Evolutionary conservation across 116 monocot species (phyloP).

Genomic region (Iris pallida): DNA sequence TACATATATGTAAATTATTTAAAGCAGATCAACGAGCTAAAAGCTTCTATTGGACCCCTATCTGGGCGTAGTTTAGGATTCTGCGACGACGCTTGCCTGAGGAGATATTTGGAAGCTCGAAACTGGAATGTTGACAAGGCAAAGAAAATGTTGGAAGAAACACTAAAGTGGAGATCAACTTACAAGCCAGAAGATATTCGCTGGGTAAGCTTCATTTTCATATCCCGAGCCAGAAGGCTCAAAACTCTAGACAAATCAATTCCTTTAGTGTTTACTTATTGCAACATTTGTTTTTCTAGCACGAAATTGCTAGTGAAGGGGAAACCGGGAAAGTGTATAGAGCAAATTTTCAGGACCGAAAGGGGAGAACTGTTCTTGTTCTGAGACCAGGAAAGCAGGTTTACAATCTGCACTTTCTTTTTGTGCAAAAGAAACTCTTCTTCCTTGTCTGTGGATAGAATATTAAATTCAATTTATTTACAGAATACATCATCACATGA

Average conservation of each 20-base stretch:
- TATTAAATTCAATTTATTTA: background rate
- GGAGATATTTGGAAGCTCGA: slow-evolving; percentile 49
- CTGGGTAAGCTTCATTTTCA: slow-evolving; percentile 31
- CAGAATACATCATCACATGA: slow-evolving; percentile 75
- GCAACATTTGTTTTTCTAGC: slow-evolving; percentile 15
- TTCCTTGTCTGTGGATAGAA: no score
- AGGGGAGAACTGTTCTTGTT: slow-evolving; percentile 69
- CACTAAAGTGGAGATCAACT: slow-evolving; percentile 48
- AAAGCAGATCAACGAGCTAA: slow-evolving; percentile 42
- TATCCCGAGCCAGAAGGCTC: background rate
- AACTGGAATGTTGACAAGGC: slow-evolving; percentile 56
- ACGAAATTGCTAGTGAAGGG: slow-evolving; percentile 46
- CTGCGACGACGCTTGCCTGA: slow-evolving; percentile 43
- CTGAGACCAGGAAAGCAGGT: slow-evolving; percentile 63
- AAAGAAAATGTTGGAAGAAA: slow-evolving; percentile 64
- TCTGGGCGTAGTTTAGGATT: slow-evolving; percentile 28
- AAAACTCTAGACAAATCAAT: background rate
- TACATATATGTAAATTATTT: no score
- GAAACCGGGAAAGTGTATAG: slow-evolving; percentile 62
- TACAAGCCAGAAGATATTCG: slow-evolving; percentile 56
- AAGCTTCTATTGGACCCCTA: slow-evolving; percentile 29
- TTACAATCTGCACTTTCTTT: background rate
- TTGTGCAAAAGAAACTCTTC: background rate
- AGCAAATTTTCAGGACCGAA: slow-evolving; percentile 49
- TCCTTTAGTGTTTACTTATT: background rate